phyloP scores from a whole-genome alignment of 2,329 filamentous ascomycete genomes.

The Fusarium sp. region DNA sequence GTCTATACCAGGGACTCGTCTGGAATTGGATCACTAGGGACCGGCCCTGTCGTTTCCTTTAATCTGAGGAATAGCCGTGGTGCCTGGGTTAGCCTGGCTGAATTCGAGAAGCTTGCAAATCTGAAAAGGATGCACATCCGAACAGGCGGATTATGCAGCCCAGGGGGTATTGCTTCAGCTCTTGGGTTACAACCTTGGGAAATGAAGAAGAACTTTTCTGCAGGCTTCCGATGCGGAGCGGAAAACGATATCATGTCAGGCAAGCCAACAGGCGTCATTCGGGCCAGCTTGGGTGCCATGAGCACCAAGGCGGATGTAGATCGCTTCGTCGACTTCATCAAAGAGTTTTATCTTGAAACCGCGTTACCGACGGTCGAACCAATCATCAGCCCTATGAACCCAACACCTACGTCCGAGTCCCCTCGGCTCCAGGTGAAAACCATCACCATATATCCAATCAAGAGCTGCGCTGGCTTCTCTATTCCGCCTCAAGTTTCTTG shows the following conservation, averaged over 20 bases:
- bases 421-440: slow-evolving; percentile 58
- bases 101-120: slow-evolving; percentile 85
- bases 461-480: slow-evolving; percentile 84
- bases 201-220: slow-evolving; percentile 82
- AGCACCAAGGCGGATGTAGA: slow-evolving; percentile 79
- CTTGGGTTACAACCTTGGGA: slow-evolving; percentile 81
- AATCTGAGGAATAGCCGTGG: slow-evolving; percentile 75
- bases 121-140: slow-evolving; percentile 83
- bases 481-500: slow-evolving; percentile 71
- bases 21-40: slow-evolving; percentile 47
- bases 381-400: neutral
- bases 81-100: slow-evolving; percentile 78
- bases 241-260: slow-evolving; percentile 83
- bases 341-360: slow-evolving; percentile 61
- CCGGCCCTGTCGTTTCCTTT: slow-evolving; percentile 83
- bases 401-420: neutral
- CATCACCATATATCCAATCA: slow-evolving; percentile 86
- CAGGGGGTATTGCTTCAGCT: slow-evolving; percentile 79
- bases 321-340: slow-evolving; percentile 73
- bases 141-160: slow-evolving; percentile 90
- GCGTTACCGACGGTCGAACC: neutral
- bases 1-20: slow-evolving; percentile 62
- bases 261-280: slow-evolving; percentile 86
- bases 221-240: slow-evolving; percentile 82
- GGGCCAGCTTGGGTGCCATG: slow-evolving; percentile 89